Evolutionary conservation across 148 eudicot genomes (phyloP).

Genomic region (Vaccinium myrtillus): DNA sequence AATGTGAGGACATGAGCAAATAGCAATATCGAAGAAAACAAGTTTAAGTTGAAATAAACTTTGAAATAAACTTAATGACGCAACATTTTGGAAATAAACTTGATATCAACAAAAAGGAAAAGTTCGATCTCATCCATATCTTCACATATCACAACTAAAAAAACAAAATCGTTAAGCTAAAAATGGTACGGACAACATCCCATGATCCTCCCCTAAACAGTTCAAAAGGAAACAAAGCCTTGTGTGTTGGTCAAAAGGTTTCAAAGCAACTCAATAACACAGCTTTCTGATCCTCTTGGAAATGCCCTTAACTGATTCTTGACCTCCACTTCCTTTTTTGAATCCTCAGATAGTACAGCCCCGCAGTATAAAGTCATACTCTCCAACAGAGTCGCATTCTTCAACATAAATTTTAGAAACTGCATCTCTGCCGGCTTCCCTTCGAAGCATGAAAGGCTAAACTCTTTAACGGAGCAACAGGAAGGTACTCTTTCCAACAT

Average conservation of each 20-base stretch:
- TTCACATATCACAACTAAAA: neutral
- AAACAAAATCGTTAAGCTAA: neutral
- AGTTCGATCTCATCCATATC: neutral
- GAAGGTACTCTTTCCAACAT: neutral
- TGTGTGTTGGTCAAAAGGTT: neutral
- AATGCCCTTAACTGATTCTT: neutral
- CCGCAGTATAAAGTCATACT: neutral
- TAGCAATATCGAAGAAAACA: no score
- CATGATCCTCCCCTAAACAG: no score
- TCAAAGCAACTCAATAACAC: constrained; percentile 6
- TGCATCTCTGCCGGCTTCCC: neutral
- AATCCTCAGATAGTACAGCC: neutral
- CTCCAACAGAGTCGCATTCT: neutral
- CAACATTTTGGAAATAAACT: no score
- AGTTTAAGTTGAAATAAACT: no score
- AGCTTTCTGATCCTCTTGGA: neutral
- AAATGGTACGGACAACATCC: neutral
- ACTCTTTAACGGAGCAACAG: neutral
- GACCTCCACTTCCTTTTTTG: neutral
- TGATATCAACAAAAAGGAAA: neutral
- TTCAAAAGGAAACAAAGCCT: neutral
- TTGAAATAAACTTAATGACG: no score
- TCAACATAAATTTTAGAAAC: neutral
- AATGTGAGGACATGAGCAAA: no score
- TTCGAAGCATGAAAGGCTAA: neutral